Evolutionary conservation across 495 filamentous ascomycete genomes (phyloP).

Genomic region (Trichoderma gamsii): DNA sequence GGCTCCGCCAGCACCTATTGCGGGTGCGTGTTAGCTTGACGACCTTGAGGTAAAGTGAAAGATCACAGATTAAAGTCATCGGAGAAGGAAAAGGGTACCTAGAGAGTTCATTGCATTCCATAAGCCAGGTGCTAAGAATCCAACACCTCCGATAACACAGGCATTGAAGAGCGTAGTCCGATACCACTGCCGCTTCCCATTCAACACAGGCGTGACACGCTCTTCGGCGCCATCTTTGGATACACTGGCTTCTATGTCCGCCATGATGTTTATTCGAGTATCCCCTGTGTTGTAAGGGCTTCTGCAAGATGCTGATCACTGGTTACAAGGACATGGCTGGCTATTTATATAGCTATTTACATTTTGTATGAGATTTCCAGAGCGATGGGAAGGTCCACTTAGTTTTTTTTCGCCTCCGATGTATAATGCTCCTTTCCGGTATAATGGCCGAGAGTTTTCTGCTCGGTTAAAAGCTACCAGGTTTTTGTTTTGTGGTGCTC

Average conservation of each 20-base stretch:
- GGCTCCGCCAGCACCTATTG: background rate
- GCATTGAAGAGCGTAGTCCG: constrained; percentile 24
- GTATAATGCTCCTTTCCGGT: background rate
- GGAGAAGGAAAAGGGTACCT: constrained; percentile 42
- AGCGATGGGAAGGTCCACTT: too few relatives aligned
- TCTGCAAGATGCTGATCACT: background rate
- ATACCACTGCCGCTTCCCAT: constrained; percentile 9
- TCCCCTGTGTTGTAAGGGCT: background rate
- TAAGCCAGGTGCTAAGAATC: constrained; percentile 37
- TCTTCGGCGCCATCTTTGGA: constrained; percentile 1
- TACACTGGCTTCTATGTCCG: background rate
- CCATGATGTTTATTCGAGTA: background rate
- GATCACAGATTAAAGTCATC: background rate
- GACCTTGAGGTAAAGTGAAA: constrained; percentile 19
- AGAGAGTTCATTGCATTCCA: constrained; percentile 47
- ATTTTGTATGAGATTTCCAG: too few relatives aligned
- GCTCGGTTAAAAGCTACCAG: background rate
- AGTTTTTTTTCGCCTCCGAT: too few relatives aligned
- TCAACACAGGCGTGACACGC: background rate
- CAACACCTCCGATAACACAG: constrained; percentile 22
- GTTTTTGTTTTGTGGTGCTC: background rate
- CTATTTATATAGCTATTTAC: too few relatives aligned
- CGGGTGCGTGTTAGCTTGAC: background rate
- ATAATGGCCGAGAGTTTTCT: too few relatives aligned
- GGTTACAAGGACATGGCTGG: too few relatives aligned